Conservation (phyloP, 148 eudicot genomes). For the Fallopia convolvulus region DNA sequence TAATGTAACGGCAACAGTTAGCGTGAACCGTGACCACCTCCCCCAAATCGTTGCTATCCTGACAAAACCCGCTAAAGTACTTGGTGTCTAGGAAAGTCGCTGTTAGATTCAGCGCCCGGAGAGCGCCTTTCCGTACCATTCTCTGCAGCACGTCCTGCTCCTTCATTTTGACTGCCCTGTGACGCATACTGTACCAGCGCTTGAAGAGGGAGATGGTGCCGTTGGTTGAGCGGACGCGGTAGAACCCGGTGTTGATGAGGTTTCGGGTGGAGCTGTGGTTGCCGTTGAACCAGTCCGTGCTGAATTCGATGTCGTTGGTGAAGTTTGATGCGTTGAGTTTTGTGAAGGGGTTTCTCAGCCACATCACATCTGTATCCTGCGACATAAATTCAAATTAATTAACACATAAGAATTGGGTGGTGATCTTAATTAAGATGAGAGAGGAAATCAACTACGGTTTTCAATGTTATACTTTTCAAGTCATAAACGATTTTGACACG, state of each 20-base stretch:
- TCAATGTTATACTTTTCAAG: too few species aligned
- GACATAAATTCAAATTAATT: background rate
- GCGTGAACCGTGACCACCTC: slow-evolving; percentile 66
- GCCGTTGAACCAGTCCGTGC: slow-evolving; percentile 35
- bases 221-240: slow-evolving; percentile 59
- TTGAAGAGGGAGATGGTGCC: slow-evolving; percentile 47
- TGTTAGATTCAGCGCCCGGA: slow-evolving; percentile 22
- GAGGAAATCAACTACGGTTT: too few species aligned
- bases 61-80: slow-evolving; percentile 66
- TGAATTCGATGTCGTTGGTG: slow-evolving; percentile 42
- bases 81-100: slow-evolving; percentile 44
- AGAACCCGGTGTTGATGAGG: slow-evolving; percentile 72
- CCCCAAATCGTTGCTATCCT: slow-evolving; percentile 30
- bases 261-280: slow-evolving; percentile 23
- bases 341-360: slow-evolving; percentile 63
- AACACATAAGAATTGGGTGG: too few species aligned
- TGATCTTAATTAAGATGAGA: too few species aligned
- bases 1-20: slow-evolving; percentile 64
- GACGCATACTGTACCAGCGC: slow-evolving; percentile 34
- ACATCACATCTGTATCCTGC: slow-evolving; percentile 64
- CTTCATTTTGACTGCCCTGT: slow-evolving; percentile 30
- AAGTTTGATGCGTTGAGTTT: slow-evolving; percentile 20
- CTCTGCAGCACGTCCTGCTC: slow-evolving; percentile 71
- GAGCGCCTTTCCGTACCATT: slow-evolving; percentile 19
- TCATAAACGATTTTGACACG: too few species aligned